Base-by-base conservation (phyloP, 1,139 yeast species). In the Yamadazyma atlantica region DNA sequence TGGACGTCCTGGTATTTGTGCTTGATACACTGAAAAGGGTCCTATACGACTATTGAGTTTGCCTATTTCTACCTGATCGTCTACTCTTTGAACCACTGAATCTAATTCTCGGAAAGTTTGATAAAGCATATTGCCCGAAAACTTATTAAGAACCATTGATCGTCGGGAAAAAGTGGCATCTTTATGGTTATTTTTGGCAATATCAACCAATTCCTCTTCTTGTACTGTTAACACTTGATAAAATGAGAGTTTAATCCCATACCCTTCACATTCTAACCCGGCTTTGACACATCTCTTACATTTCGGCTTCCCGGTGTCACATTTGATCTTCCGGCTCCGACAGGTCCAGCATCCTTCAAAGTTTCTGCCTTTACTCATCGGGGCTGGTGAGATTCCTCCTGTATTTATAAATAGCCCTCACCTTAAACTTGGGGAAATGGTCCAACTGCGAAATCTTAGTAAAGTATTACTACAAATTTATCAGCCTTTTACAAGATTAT, bases 301-400 rank as follows among this genome's bases (percentile, higher is more conserved):
- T 12, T 41, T 41, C 2, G 80, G 80, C 40, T 60, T 58, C 4
- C 54, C 48, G 25, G 69, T 60, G 46, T 73, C 80, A 53, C 80
- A 75, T 49, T 73, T 74, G 43, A 75, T 75, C 48, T 73, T 74
- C 18, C 79, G 58, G 25, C 60, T 47, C 26, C 80, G 60, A 48
- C 80, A 75, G 10, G 80, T 75, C 72, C 78, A 73, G 51, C 80
- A 75, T 6, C 80, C 80, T 37, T 69, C 61, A 51, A 72, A 75
- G 35, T 69, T 67, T 32, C 79, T 54, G 32, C 43, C 45, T 2
- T 40, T 17, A 14, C 30, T 16, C 30, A 28, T 28, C 7, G n/a
- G n/a, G n/a, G n/a, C n/a, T n/a, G n/a, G n/a, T n/a, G n/a, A n/a
- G n/a, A n/a, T n/a, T n/a, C n/a, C n/a, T n/a, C n/a, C n/a, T n/a